A percentile compares a stretch with the other conserved stretches of the same genome.
phyloP scores from a whole-genome alignment of 208 protist species.

The Leptomonas pyrrhocoris region DNA sequence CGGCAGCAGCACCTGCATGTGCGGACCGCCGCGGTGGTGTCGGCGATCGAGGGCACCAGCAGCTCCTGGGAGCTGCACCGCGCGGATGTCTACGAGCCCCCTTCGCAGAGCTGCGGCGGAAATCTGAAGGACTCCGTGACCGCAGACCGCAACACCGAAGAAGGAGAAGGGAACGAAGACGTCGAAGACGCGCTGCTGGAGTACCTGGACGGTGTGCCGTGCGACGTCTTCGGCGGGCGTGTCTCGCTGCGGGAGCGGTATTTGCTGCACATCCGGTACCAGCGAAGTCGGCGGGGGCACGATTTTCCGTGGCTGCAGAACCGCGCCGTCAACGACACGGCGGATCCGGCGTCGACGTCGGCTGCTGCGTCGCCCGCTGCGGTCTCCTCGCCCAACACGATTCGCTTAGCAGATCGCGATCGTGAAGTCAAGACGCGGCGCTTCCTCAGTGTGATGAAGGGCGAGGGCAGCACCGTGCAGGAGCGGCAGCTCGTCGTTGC shows the following conservation, averaged over 20 bases:
- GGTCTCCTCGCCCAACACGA: too few relatives aligned
- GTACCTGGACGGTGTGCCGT: conserved; percentile 60
- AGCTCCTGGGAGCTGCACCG: conserved; percentile 71
- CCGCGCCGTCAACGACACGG: neutral
- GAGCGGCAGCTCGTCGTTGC: conserved; percentile 11
- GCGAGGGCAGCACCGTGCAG: conserved; percentile 8
- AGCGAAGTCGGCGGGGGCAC: conserved; percentile 28
- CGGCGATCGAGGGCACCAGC: conserved; percentile 42
- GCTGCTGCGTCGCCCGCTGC: too few relatives aligned
- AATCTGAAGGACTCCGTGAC: neutral
- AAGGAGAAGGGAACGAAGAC: conserved; percentile 9
- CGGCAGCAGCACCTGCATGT: conserved; percentile 35
- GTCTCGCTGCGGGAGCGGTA: conserved; percentile 74
- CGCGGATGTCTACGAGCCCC: conserved; percentile 43
- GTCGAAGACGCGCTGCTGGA: conserved; percentile 66
- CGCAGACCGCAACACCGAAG: conserved; percentile 7
- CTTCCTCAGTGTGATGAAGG: conserved; percentile 18
- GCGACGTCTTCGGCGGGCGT: conserved; percentile 60
- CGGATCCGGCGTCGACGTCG: too few relatives aligned
- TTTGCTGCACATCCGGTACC: conserved; percentile 42
- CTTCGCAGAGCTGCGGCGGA: neutral
- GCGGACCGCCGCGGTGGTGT: conserved; percentile 36
- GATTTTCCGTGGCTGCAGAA: conserved; percentile 6
- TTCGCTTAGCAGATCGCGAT: neutral
- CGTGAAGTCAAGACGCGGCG: neutral